Base-by-base conservation (phyloP, 305 asterid genomes). In the Striga hermonthica region DNA sequence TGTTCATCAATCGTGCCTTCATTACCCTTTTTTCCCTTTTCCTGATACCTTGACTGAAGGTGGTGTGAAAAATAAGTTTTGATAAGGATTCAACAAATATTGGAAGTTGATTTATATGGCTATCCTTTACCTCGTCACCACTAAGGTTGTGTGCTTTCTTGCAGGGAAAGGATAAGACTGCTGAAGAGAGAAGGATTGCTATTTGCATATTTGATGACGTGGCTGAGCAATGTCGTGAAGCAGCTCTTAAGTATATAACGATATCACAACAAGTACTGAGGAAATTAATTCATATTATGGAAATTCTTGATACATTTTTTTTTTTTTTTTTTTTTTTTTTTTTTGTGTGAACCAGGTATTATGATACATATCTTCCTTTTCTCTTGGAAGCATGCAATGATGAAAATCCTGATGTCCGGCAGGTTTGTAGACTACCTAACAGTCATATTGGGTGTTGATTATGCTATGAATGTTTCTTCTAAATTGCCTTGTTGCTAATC, bases 171-270 rank as follows among this genome's bases (percentile, higher is more conserved):
- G 97, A 90, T 74, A 90, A 84, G 81, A 81, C 97, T 71, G 80
- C 94, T 58, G 98, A 90, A 78, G 98, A 92, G 78, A 86, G 98
- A 86, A 90, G 98, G 72, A 92, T 92, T 62, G 95, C 96, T 3
- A 90, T 92, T 75, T 92, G 98, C 78, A 92, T 92, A 60, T 92
- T 92, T 81, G 98, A 92, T 84, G 98, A 92, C 75, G 88, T 92
- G 37, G 97, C 98, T n/a, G 98, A 92, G 74, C 98, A 92, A 74
- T 92, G 96, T 64, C 89, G 79, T 77, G 98, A 86, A 71, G 70
- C 87, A 48, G 98, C 97, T 74, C 71, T 86, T 12, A 90, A 83
- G 98, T 92, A 78, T 41, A 84, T 68, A 36, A 60, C 57, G 40
- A 40, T 75, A 12, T 54, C 66, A 15, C 45, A 3, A 36, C 6